Conservation (phyloP, 2,329 filamentous ascomycete species). For the Xylogone sp. region DNA sequence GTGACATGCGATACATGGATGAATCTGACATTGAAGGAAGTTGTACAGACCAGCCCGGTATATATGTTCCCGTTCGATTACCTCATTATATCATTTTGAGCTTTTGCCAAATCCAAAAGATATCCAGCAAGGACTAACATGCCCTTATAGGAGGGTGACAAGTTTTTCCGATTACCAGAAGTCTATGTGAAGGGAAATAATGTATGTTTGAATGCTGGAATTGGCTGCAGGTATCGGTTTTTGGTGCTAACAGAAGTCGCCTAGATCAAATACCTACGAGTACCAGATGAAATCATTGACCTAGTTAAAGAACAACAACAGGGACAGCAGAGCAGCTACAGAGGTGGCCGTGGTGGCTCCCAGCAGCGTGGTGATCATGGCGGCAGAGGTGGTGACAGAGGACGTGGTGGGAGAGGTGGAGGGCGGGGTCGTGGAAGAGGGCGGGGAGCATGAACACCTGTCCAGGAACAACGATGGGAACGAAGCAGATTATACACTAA, state of each 20-base stretch:
- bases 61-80: constrained; percentile 16
- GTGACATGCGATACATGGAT: constrained; percentile 99
- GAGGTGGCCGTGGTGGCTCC: constrained; percentile 60
- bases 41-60: constrained; percentile 89
- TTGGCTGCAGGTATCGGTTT: not conserved
- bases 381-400: constrained; percentile 48
- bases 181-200: constrained; percentile 98
- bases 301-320: constrained; percentile 90
- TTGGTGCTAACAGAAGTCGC: constrained; percentile 7
- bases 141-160: constrained; percentile 73
- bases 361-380: constrained; percentile 53
- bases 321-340: constrained; percentile 57
- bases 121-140: constrained; percentile 3
- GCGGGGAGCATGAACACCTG: constrained; percentile 11
- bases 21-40: constrained; percentile 96
- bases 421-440: constrained; percentile 19
- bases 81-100: not conserved
- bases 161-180: constrained; percentile 87
- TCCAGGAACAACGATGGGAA: not conserved
- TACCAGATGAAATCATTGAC: constrained; percentile 96
- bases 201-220: constrained; percentile 42
- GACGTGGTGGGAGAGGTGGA: constrained; percentile 37
- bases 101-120: not conserved
- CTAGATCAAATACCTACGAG: constrained; percentile 96
- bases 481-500: not conserved